Base-by-base conservation (phyloP, 2,329 filamentous ascomycete genomes). In the Lecanicillium sp. region DNA sequence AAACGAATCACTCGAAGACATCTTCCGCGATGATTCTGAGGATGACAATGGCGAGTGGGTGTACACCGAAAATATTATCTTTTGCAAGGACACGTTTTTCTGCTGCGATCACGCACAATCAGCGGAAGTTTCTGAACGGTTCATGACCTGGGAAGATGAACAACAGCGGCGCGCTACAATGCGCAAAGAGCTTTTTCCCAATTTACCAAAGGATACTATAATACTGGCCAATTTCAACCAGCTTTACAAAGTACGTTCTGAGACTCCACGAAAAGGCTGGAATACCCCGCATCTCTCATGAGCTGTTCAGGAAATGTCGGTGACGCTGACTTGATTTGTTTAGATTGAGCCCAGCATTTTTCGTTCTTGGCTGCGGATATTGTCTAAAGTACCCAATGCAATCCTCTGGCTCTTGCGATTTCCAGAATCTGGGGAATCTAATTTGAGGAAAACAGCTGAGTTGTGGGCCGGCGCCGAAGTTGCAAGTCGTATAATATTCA, bases 171-270 rank as follows among this genome's bases (percentile, higher is more conserved):
- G 92, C 45, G 96, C 92, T 90, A 72, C 76, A 48, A 95, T 96
- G 88, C 82, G 92, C 20, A 94, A 89, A 54, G 80, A 94, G 51
- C 64, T 98, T 29, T 98, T 98, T 52, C 92, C 92, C 1, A 70
- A 75, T 14, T 67, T 98, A 11, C 68, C 78, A 3, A 84, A 96
- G 51, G 82, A 95, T 56, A 75, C 79, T 15, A 80, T 98, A 51
- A 95, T 98, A 51, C 73, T 98, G 42, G 92, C 87, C 6, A 98
- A 98, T 60, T 98, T 98, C 64, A 98, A 98, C 56, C 92, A 98
- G 59, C 70, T 98, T 22, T 98, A 98, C 67, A 98, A 98, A 79
- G 89, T 92, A 68, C 15, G 32, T 12, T 20, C 12, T 9, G 14
- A 19, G 17, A 29, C 14, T 16, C 11, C n/a, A 15, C 9, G 12